phyloP scores from a whole-genome alignment of 2,329 filamentous ascomycete genomes.

The Capronia coronata region DNA sequence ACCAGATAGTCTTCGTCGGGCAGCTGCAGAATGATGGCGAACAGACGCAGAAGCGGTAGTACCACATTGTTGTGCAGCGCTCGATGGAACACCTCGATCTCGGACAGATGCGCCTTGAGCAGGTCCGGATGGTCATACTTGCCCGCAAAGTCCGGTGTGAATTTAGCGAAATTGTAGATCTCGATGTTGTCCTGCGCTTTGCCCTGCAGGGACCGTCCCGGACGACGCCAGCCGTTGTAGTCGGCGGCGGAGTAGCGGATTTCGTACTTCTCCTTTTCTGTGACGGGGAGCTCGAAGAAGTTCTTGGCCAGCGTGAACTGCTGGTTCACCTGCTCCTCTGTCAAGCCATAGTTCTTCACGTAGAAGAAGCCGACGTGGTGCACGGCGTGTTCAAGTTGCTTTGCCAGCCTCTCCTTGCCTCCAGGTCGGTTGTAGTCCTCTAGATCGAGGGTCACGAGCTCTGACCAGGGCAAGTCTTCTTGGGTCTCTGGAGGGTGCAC shows the following conservation, averaged over 20 bases:
- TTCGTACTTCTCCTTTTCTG: conserved; percentile 55
- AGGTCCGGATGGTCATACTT: conserved; percentile 40
- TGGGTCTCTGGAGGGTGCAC: conserved; percentile 19
- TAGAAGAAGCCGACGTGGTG: conserved; percentile 54
- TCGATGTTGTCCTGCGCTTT: conserved; percentile 47
- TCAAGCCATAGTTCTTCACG: conserved; percentile 53
- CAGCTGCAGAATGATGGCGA: conserved; percentile 54
- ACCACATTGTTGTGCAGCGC: conserved; percentile 51
- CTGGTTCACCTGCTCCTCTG: conserved; percentile 50
- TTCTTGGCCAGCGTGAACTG: conserved; percentile 55
- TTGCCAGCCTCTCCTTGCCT: conserved; percentile 48
- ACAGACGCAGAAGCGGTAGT: conserved; percentile 49
- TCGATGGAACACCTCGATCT: conserved; percentile 52
- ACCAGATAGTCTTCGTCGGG: conserved; percentile 53
- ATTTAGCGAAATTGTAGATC: conserved; percentile 56
- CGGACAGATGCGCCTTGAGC: conserved; percentile 43
- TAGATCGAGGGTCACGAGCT: conserved; percentile 53
- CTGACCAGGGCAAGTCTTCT: conserved; percentile 42
- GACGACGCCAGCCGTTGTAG: conserved; percentile 52
- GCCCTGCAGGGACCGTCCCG: conserved; percentile 33
- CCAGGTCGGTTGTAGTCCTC: conserved; percentile 47
- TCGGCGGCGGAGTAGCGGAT: conserved; percentile 45
- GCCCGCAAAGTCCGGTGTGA: conserved; percentile 41
- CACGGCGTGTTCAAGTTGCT: conserved; percentile 49
- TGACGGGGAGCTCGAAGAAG: conserved; percentile 49